These are phyloP conservation scores for Pisolithus orientalis DNA, from an alignment of 768 basidiomycete genomes.

Conservation along the genomic window DNA sequence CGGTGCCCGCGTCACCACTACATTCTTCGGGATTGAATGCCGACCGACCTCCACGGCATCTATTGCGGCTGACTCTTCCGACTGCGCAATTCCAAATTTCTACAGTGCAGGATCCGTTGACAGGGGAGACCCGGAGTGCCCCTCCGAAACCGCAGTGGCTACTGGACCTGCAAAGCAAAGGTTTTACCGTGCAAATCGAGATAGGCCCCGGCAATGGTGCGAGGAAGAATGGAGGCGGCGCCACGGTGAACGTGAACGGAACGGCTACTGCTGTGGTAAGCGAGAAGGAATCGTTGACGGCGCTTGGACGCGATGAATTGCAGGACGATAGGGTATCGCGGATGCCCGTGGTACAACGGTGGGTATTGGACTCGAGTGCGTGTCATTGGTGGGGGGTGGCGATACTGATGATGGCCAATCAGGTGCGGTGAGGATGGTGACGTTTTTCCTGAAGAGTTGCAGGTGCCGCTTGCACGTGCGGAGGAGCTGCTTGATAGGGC, in stretches of 20 bases:
- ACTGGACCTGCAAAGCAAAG: conserved; percentile 51
- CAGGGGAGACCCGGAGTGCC: conserved; percentile 55
- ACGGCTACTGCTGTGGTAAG: conserved; percentile 40
- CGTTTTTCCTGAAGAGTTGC: conserved; percentile 54
- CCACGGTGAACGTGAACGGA: conserved; percentile 32
- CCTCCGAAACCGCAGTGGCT: conserved; percentile 72
- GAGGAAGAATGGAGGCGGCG: conserved; percentile 7
- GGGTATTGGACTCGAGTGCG: conserved; percentile 10
- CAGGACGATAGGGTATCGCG: conserved; percentile 62
- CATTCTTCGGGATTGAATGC: conserved; percentile 64
- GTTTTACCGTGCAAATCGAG: conserved; percentile 51
- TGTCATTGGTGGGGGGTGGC: conserved; percentile 3
- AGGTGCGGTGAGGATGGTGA: conserved; percentile 55
- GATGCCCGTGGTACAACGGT: conserved; percentile 68
- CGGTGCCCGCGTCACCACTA: conserved; percentile 75
- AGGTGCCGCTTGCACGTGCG: conserved; percentile 53
- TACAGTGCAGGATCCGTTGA: conserved; percentile 76
- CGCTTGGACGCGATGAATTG: conserved; percentile 68
- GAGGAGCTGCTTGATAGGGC: conserved; percentile 48
- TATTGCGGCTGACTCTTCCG: conserved; percentile 73
- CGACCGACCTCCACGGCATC: conserved; percentile 55
- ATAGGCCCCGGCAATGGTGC: conserved; percentile 37
- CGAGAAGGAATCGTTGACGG: conserved; percentile 74
- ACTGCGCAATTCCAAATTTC: conserved; percentile 76
- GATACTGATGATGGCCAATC: conserved; percentile 1